A percentile compares a stretch with the other conserved stretches of the same genome.
These are phyloP conservation scores for Iris pallida DNA, from an alignment of 116 monocot genomes.

Conservation along the genomic window DNA sequence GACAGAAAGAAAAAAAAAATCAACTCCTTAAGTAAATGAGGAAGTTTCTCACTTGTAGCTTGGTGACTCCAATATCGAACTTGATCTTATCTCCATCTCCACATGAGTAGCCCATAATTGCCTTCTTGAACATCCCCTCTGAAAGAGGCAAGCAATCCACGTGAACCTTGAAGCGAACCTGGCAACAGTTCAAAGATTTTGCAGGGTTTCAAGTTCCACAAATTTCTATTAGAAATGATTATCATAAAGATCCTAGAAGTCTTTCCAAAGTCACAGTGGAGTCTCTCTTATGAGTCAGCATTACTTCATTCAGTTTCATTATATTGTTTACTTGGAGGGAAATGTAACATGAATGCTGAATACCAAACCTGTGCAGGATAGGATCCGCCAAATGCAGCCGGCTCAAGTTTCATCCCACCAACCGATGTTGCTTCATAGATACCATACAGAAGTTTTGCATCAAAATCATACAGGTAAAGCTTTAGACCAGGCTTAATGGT, in stretches of 20 bases:
- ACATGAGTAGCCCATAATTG: not conserved
- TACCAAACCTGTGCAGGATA: constrained; percentile 89
- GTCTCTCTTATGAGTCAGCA: no score
- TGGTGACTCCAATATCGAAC: not conserved
- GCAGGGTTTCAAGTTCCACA: no score
- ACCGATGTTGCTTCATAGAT: constrained; percentile 48
- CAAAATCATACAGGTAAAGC: constrained; percentile 75
- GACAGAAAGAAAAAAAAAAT: no score
- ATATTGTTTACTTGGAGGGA: no score
- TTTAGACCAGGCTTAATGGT: constrained; percentile 53
- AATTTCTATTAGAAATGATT: no score
- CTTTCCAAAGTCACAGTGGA: no score
- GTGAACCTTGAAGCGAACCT: constrained; percentile 15
- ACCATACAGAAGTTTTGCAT: constrained; percentile 64
- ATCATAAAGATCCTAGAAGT: no score
- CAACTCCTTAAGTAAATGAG: not conserved
- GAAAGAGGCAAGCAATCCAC: constrained; percentile 9
- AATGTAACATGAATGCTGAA: no score
- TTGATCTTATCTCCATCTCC: not conserved
- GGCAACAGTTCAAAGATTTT: no score
- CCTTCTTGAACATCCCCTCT: constrained; percentile 4
- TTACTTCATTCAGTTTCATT: no score
- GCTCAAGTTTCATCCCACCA: constrained; percentile 51
- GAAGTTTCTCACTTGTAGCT: not conserved
- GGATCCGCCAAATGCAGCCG: constrained; percentile 50